Base-by-base conservation (phyloP, 805 yeast genomes). In the Pichia californica region DNA sequence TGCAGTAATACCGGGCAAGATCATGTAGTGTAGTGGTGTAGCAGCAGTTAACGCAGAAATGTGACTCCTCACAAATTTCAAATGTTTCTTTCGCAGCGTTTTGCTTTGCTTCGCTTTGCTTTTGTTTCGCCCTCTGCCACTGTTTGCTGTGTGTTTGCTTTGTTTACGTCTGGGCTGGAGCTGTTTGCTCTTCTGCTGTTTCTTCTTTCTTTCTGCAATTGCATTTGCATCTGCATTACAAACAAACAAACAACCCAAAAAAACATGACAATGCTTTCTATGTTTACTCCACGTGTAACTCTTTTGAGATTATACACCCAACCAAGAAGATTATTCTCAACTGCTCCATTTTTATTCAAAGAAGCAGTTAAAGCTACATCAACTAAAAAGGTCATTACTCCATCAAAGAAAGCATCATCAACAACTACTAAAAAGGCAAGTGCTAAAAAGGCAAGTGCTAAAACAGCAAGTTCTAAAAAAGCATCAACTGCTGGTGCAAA, bases 331-430 rank as follows among this genome's bases (percentile, higher is more conserved):
- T 38, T 49, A 2, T 41, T 52, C 18, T 35, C 46, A 18, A 29
- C 44, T 20, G 37, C 51, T 8, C 13, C 48, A 10, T 30, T 43
- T n/a, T 43, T 37, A 27, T 41, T 52, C 23, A 45, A 50, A 42
- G 48, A 38, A 23, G 40, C 45, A 14, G 26, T n/a, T 18, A 33
- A 44, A 1, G 28, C 39, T 18, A 27, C 26, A n/a, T 16, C 18
- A 4, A 19, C 36, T 28, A 29, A 23, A 25, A 33, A 36, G 31
- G 23, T n/a, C n/a, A 9, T 33, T 19, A 23, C n/a, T 3, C 14
- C 35, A 31, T 19, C 33, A 14, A 38, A 29, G 27, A 30, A 30
- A 21, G 25, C 25, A 7, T 7, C 6, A 23, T 5, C n/a, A 7
- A 13, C 5, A 20, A 6, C 35, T 30, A 14, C 31, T 15, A 39